phyloP scores from a whole-genome alignment of 306 rosid species.

The Alnus glutinosa region DNA sequence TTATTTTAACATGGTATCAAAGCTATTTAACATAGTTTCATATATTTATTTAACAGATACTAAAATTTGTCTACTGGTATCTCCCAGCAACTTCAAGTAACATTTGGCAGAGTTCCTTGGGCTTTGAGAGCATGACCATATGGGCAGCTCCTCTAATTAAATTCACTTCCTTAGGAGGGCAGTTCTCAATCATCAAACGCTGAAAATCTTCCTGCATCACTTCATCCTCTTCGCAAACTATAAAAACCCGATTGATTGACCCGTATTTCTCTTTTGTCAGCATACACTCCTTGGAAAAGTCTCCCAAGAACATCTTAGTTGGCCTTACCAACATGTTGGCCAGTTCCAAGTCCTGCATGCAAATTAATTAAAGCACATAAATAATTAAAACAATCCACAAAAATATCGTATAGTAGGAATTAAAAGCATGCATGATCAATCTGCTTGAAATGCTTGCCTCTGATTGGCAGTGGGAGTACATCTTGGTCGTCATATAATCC shows the following conservation, averaged over 20 bases:
- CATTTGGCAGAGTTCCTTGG: conserved; percentile 26
- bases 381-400: not conserved
- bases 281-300: conserved; percentile 36
- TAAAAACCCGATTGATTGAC: conserved; percentile 36
- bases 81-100: conserved; percentile 15
- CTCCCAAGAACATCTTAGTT: conserved; percentile 41
- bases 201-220: conserved; percentile 31
- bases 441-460: not conserved
- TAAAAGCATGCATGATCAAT: not conserved
- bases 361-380: not conserved
- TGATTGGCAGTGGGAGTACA: not conserved
- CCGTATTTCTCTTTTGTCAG: conserved; percentile 38
- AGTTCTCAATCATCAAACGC: conserved; percentile 51
- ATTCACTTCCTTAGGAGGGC: conserved; percentile 33
- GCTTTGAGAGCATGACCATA: conserved; percentile 41
- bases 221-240: conserved; percentile 35
- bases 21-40: too few species aligned
- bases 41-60: too few species aligned
- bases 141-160: conserved; percentile 51
- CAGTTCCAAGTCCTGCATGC: conserved; percentile 39
- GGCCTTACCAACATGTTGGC: conserved; percentile 32
- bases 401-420: too few species aligned
- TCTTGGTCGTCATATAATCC: not conserved
- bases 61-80: not conserved
- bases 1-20: too few species aligned